A percentile compares a stretch with the other conserved stretches of the same genome.
Conservation (phyloP, 2,329 filamentous ascomycete species). For the Pseudogymnoascus sp. region DNA sequence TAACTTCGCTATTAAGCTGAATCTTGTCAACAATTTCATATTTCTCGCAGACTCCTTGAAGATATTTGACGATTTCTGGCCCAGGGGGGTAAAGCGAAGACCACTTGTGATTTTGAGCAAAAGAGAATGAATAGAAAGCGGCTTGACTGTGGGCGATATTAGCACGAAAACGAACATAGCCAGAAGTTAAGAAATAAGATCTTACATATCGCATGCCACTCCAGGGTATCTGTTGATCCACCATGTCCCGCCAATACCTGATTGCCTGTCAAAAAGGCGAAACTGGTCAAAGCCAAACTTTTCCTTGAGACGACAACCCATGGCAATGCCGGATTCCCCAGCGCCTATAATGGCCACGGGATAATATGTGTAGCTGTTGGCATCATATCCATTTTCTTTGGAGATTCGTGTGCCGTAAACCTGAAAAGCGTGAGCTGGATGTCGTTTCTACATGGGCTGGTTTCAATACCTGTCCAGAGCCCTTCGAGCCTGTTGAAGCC, state of each 20-base stretch:
- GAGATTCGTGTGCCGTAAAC: slow-evolving; percentile 31
- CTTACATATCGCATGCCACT: slow-evolving; percentile 45
- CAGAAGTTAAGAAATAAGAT: not conserved
- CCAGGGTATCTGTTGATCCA: slow-evolving; percentile 54
- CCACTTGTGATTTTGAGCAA: slow-evolving; percentile 47
- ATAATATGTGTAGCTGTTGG: slow-evolving; percentile 37
- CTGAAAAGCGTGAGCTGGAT: slow-evolving; percentile 10
- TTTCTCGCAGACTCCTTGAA: slow-evolving; percentile 45
- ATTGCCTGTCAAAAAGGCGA: slow-evolving; percentile 50
- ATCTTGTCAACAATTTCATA: slow-evolving; percentile 51
- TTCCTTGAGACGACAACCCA: slow-evolving; percentile 50
- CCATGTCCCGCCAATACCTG: slow-evolving; percentile 54
- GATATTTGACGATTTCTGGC: slow-evolving; percentile 44
- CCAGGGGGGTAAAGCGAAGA: slow-evolving; percentile 42
- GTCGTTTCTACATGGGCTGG: not conserved
- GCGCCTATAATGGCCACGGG: slow-evolving; percentile 51
- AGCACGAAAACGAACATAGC: not conserved
- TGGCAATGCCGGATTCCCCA: slow-evolving; percentile 53
- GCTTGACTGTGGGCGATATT: slow-evolving; percentile 39
- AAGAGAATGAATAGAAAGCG: slow-evolving; percentile 50
- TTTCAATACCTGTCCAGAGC: not conserved
- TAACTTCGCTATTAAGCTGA: slow-evolving; percentile 51
- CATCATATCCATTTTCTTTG: slow-evolving; percentile 33
- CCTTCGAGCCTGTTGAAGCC: not conserved
- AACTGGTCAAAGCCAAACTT: slow-evolving; percentile 51